Conservation (phyloP, 306 rosid species). For the Heteromeles arbutifolia region DNA sequence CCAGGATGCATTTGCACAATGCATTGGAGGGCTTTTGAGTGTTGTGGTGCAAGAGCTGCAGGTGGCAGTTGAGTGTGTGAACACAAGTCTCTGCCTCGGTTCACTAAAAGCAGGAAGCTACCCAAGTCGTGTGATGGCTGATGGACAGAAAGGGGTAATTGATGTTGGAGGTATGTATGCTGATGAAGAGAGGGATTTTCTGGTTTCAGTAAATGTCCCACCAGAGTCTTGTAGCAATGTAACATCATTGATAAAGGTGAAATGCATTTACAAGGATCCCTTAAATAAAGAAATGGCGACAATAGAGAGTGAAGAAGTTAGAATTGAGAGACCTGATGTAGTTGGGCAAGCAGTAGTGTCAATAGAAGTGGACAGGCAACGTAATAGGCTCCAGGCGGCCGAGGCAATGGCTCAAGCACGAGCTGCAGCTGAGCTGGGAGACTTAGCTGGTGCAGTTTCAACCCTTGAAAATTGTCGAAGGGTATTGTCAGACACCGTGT, state of each 20-base stretch:
- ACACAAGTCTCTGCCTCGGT: conserved; percentile 37
- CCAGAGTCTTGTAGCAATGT: conserved; percentile 33
- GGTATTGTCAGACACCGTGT: conserved; percentile 47
- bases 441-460: conserved; percentile 58
- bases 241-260: conserved; percentile 72
- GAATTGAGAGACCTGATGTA: conserved; percentile 53
- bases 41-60: conserved; percentile 88
- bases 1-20: conserved; percentile 98
- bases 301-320: conserved; percentile 65
- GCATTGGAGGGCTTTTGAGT: conserved; percentile 95
- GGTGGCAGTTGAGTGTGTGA: conserved; percentile 65
- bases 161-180: conserved; percentile 92
- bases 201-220: conserved; percentile 72
- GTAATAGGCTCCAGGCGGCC: conserved; percentile 86
- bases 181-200: conserved; percentile 94
- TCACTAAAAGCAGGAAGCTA: conserved; percentile 88
- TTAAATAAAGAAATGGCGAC: conserved; percentile 52
- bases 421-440: conserved; percentile 73
- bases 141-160: conserved; percentile 53
- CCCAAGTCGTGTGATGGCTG: conserved; percentile 52
- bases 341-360: conserved; percentile 54
- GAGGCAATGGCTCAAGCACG: conserved; percentile 89
- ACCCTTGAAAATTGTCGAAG: conserved; percentile 75
- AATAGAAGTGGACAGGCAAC: conserved; percentile 86
- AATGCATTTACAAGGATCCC: conserved; percentile 73